Percentiles rank a stretch among this genome's conserved stretches.
These are phyloP conservation scores for Catunica adiposa DNA, from an alignment of 2,329 filamentous ascomycete genomes.

Conservation along the genomic window DNA sequence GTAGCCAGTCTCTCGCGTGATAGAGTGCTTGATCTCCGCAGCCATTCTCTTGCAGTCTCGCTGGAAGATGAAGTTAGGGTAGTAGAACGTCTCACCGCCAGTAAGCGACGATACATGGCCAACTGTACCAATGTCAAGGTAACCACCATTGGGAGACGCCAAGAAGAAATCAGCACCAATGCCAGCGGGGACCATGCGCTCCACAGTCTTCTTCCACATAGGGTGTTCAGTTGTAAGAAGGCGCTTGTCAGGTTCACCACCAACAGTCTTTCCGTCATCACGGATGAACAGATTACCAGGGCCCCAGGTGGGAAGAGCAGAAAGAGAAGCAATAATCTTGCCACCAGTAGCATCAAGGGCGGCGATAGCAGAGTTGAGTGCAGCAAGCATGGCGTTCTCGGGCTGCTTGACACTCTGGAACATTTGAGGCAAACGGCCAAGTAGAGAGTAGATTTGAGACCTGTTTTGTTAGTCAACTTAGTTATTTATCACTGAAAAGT, in stretches of 20 bases:
- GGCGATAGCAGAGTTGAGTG: constrained; percentile 67
- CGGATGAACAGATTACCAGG: constrained; percentile 71
- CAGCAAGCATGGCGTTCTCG: constrained; percentile 72
- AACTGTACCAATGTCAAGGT: constrained; percentile 84
- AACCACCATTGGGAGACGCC: constrained; percentile 74
- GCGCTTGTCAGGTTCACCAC: constrained; percentile 81
- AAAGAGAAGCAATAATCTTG: constrained; percentile 77
- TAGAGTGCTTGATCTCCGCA: constrained; percentile 69
- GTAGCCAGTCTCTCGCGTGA: constrained; percentile 82
- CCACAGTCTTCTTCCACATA: constrained; percentile 69
- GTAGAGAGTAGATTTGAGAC: constrained; percentile 70
- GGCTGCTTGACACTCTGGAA: constrained; percentile 81
- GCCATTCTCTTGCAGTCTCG: constrained; percentile 73
- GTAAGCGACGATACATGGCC: constrained; percentile 74
- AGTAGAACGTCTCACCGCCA: constrained; percentile 93
- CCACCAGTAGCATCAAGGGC: constrained; percentile 76
- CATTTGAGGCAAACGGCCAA: constrained; percentile 66
- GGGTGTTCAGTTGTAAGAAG: constrained; percentile 81
- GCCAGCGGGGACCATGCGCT: constrained; percentile 74
- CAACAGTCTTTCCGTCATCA: constrained; percentile 73
- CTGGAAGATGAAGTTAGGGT: constrained; percentile 83
- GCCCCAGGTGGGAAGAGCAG: constrained; percentile 80
- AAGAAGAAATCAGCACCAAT: constrained; percentile 91
- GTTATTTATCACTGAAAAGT: background rate
- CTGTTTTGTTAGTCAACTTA: constrained; percentile 23